A percentile compares a stretch with the other conserved stretches of the same genome.
phyloP scores from a whole-genome alignment of 2,329 filamentous ascomycete genomes.

The Geoglossum cookeanum region DNA sequence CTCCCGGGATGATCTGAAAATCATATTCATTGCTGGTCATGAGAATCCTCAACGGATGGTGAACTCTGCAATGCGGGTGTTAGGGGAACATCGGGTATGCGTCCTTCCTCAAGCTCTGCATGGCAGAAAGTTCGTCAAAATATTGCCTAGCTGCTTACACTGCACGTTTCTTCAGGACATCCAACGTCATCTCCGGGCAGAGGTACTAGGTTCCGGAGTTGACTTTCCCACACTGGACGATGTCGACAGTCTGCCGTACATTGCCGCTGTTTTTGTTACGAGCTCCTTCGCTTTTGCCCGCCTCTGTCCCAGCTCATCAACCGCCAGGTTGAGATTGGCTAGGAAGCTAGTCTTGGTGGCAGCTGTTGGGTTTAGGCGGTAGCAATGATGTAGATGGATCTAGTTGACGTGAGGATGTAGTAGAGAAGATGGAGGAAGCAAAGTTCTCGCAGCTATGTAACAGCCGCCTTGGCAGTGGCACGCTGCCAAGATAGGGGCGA shows the following conservation, averaged over 20 bases:
- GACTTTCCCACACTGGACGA: conserved; percentile 11
- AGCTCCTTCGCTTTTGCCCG: conserved; percentile 29
- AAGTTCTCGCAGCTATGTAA: conserved; percentile 32
- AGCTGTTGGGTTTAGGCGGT: neutral
- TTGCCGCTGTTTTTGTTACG: conserved; percentile 27
- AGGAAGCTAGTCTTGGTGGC: conserved; percentile 14
- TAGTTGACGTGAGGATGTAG: too few species aligned
- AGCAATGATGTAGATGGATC: neutral
- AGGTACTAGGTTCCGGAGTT: conserved; percentile 12
- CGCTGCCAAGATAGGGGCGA: too few species aligned
- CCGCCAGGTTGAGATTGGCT: conserved; percentile 16
- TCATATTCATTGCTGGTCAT: conserved; percentile 24
- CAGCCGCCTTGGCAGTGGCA: too few species aligned
- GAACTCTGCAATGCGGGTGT: conserved; percentile 20
- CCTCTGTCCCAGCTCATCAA: conserved; percentile 32
- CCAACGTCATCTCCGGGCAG: conserved; percentile 17
- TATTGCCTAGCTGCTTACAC: neutral
- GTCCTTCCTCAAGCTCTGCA: too few species aligned
- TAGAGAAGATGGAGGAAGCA: neutral
- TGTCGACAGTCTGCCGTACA: conserved; percentile 21
- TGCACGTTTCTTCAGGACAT: conserved; percentile 9
- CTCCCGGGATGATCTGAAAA: conserved; percentile 21
- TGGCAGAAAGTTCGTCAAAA: neutral
- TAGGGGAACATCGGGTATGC: conserved; percentile 15
- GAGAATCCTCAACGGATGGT: conserved; percentile 24